phyloP scores from a whole-genome alignment of 352 stramenopile genomes.

The Sclerospora graminicola region DNA sequence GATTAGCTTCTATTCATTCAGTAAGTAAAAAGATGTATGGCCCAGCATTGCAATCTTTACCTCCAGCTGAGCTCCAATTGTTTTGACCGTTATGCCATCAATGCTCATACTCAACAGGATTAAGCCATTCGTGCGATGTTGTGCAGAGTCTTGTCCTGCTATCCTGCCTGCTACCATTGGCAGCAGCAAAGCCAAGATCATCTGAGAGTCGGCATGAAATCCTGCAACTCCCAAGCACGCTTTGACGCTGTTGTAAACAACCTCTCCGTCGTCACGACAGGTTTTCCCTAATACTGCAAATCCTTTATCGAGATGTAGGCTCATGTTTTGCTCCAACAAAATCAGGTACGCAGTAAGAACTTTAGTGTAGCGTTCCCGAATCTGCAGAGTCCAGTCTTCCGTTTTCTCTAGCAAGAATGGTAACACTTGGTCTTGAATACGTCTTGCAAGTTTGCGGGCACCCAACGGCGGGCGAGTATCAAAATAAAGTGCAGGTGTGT shows the following conservation, averaged over 20 bases:
- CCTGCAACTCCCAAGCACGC: constrained; percentile 53
- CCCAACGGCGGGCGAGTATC: constrained; percentile 31
- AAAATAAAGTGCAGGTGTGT: constrained; percentile 36
- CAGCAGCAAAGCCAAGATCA: constrained; percentile 63
- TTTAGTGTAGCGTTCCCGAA: constrained; percentile 59
- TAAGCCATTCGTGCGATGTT: constrained; percentile 70
- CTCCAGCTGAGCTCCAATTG: constrained; percentile 49
- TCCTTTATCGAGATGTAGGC: constrained; percentile 60
- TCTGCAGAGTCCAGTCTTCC: constrained; percentile 72
- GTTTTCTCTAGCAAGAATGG: constrained; percentile 57
- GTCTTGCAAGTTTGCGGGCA: constrained; percentile 36
- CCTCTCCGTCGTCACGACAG: constrained; percentile 64
- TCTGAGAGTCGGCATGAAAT: constrained; percentile 57
- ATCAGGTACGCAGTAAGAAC: constrained; percentile 61
- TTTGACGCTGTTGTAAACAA: constrained; percentile 51
- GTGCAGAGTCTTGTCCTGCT: constrained; percentile 62
- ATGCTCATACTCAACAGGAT: constrained; percentile 75
- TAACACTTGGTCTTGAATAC: constrained; percentile 36
- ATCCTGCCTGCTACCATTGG: constrained; percentile 59
- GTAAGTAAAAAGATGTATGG: neutral
- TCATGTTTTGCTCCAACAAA: constrained; percentile 56
- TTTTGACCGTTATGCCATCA: constrained; percentile 57
- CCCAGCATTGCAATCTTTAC: constrained; percentile 11
- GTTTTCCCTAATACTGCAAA: constrained; percentile 62
- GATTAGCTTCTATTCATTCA: constrained; percentile 1